Conservation (phyloP, 1,139 yeast species). For the Pichia sp. region DNA sequence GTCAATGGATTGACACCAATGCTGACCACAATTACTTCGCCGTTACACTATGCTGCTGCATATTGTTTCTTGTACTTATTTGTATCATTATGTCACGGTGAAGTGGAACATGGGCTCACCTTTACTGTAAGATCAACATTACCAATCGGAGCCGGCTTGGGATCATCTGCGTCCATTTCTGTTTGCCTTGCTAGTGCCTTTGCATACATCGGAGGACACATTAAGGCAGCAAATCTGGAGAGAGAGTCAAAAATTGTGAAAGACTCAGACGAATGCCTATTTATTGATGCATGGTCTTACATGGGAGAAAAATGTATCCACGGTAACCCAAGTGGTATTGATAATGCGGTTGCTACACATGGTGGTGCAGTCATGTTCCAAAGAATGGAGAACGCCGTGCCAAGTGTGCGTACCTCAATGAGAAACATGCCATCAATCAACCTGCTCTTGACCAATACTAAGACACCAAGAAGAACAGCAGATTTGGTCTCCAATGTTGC, state of each 20-base stretch:
- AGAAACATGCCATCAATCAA: constrained; percentile 72
- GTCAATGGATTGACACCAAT: constrained; percentile 46
- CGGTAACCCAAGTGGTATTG: constrained; percentile 97
- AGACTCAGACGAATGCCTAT: constrained; percentile 46
- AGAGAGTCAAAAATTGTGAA: constrained; percentile 28
- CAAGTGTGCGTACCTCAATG: constrained; percentile 61
- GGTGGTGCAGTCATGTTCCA: constrained; percentile 96
- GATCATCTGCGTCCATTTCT: constrained; percentile 88
- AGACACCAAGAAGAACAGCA: constrained; percentile 83
- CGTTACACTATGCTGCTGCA: constrained; percentile 77
- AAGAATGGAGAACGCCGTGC: constrained; percentile 52
- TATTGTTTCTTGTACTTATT: constrained; percentile 80
- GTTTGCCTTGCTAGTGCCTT: constrained; percentile 82
- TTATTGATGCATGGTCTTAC: constrained; percentile 82
- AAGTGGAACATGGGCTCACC: constrained; percentile 52
- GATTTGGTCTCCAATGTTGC: constrained; percentile 77
- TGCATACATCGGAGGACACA: constrained; percentile 56
- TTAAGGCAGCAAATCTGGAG: constrained; percentile 34
- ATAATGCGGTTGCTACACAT: constrained; percentile 90
- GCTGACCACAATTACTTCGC: constrained; percentile 45
- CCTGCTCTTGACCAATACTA: constrained; percentile 77
- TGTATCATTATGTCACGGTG: constrained; percentile 49
- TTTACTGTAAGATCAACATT: constrained; percentile 76
- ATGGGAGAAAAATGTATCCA: constrained; percentile 94
- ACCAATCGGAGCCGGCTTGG: constrained; percentile 97